Conservation (phyloP, 257 asterid species). For the Solanum piurae region DNA sequence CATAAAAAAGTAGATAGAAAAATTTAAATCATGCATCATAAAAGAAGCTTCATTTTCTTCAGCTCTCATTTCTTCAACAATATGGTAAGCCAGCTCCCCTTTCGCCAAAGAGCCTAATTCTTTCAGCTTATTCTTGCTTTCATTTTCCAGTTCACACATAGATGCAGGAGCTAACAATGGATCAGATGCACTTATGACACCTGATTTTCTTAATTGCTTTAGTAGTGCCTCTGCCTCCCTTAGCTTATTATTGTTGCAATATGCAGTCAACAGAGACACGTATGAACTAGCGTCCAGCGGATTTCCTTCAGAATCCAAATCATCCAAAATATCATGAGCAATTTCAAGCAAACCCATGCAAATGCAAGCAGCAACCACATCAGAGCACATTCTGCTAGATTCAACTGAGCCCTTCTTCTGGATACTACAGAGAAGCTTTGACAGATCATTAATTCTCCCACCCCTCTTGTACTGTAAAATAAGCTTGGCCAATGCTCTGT, state of each 20-base stretch:
- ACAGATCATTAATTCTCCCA: conserved; percentile 49
- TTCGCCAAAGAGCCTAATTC: not conserved
- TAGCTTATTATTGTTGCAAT: conserved; percentile 33
- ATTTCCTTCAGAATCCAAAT: conserved; percentile 41
- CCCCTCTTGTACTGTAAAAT: conserved; percentile 35
- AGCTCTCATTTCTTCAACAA: conserved; percentile 29
- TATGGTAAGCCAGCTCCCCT: conserved; percentile 34
- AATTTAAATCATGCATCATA: conserved; percentile 38
- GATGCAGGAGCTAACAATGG: not conserved
- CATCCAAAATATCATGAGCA: conserved; percentile 92
- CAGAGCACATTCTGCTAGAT: conserved; percentile 24
- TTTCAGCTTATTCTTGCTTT: conserved; percentile 6
- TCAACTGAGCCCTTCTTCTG: conserved; percentile 22
- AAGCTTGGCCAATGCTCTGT: conserved; percentile 59
- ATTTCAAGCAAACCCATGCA: conserved; percentile 75
- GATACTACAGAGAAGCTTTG: conserved; percentile 44
- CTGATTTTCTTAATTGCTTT: conserved; percentile 29
- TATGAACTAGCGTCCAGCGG: conserved; percentile 23
- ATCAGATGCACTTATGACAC: conserved; percentile 4
- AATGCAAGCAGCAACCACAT: conserved; percentile 53
- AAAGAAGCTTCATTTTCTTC: conserved; percentile 17
- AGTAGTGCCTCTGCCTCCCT: conserved; percentile 58
- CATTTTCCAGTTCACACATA: conserved; percentile 9
- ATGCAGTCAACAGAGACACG: conserved; percentile 45
- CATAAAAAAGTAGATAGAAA: conserved; percentile 69